A percentile compares a stretch with the other conserved stretches of the same genome.
These are phyloP conservation scores for Lasiosphaeris hirsuta DNA, from an alignment of 495 filamentous ascomycete genomes.

Conservation along the genomic window DNA sequence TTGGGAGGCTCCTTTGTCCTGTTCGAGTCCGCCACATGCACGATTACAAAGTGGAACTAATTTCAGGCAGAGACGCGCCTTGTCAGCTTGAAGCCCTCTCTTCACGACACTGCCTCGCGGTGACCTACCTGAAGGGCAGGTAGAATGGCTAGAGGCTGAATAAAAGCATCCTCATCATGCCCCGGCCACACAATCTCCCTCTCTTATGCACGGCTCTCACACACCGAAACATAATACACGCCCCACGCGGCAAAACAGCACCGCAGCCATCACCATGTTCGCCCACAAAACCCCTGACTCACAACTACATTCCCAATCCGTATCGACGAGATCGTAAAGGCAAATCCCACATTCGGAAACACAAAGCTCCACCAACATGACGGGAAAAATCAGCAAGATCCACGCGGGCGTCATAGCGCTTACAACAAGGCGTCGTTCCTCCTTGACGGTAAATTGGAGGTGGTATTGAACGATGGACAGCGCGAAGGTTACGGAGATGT, in stretches of 20 bases:
- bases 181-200: slow-evolving; percentile 60
- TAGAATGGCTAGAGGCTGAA: too few relatives aligned
- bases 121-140: too few relatives aligned
- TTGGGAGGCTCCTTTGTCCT: too few relatives aligned
- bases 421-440: slow-evolving; percentile 30
- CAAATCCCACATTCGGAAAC: slow-evolving; percentile 59
- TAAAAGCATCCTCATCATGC: slow-evolving; percentile 54
- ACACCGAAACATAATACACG: slow-evolving; percentile 53
- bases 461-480: slow-evolving; percentile 50
- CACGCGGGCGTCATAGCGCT: slow-evolving; percentile 51
- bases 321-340: slow-evolving; percentile 49
- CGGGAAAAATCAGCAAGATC: slow-evolving; percentile 55
- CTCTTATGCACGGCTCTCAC: slow-evolving; percentile 50
- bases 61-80: too few relatives aligned
- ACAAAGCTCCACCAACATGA: slow-evolving; percentile 51
- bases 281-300: slow-evolving; percentile 44
- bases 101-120: too few relatives aligned
- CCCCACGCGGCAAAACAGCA: slow-evolving; percentile 58
- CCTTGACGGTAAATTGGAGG: slow-evolving; percentile 47
- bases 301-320: slow-evolving; percentile 41
- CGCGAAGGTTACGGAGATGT: slow-evolving; percentile 40
- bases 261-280: slow-evolving; percentile 49
- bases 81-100: too few relatives aligned
- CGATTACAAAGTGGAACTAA: too few relatives aligned
- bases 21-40: too few relatives aligned